Conservation (phyloP, 345 rosid genomes). For the Heritiera fomes region DNA sequence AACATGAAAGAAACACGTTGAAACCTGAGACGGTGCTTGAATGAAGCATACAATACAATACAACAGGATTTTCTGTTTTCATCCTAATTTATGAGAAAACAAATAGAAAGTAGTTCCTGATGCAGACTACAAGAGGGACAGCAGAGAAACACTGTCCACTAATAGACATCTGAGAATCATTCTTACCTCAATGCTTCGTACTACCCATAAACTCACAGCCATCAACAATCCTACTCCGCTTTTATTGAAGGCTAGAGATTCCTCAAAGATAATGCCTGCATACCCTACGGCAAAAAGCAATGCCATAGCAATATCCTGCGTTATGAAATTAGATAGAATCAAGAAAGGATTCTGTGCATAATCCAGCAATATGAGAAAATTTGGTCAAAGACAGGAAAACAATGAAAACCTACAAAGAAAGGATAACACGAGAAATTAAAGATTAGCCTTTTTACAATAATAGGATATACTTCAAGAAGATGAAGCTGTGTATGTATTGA, state of each 20-base stretch:
- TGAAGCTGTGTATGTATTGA: too few relatives aligned
- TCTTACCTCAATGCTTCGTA: constrained; percentile 87
- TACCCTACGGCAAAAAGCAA: constrained; percentile 85
- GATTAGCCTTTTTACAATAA: constrained; percentile 40
- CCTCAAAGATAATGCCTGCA: constrained; percentile 86
- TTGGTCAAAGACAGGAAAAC: neutral
- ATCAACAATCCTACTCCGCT: constrained; percentile 92
- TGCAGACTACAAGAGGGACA: neutral
- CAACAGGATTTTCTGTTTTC: neutral
- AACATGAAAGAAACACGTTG: neutral
- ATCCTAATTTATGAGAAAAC: neutral
- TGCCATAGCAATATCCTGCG: constrained; percentile 96
- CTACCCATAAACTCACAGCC: constrained; percentile 97
- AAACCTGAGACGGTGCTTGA: neutral
- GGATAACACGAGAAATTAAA: neutral
- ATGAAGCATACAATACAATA: neutral
- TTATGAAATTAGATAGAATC: constrained; percentile 28
- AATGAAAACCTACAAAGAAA: neutral
- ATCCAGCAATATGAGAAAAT: neutral
- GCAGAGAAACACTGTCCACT: neutral
- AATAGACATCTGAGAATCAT: neutral
- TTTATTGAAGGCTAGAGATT: constrained; percentile 92
- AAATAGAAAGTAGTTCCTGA: neutral
- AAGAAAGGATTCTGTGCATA: constrained; percentile 14
- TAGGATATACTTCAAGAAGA: too few relatives aligned